Percentiles rank a stretch among this genome's conserved stretches.
Conservation (phyloP, 2,329 filamentous ascomycete genomes). For the Sclerotinia trifoliorum region DNA sequence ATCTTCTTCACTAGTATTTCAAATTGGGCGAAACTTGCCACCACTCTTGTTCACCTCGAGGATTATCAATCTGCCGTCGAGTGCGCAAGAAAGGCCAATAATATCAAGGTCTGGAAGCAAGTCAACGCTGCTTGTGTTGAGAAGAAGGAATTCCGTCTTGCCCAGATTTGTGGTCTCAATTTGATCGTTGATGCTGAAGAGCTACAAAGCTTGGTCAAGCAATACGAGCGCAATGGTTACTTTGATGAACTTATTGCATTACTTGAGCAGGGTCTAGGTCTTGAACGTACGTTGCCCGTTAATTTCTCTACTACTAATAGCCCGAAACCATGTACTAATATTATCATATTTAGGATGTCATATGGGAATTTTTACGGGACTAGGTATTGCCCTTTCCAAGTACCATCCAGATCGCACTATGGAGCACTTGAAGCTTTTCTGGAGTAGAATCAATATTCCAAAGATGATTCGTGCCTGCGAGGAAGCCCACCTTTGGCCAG, state of each 20-base stretch:
- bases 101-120: constrained; percentile 98
- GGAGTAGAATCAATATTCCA: constrained; percentile 95
- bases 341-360: constrained; percentile 61
- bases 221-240: constrained; percentile 96
- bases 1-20: constrained; percentile 98
- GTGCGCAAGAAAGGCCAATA: constrained; percentile 97
- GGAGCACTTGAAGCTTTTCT: constrained; percentile 99
- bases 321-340: constrained; percentile 14
- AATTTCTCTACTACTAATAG: constrained; percentile 7
- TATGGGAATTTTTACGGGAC: constrained; percentile 95
- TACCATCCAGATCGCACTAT: constrained; percentile 95
- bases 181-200: constrained; percentile 97
- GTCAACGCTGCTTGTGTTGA: constrained; percentile 93
- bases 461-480: constrained; percentile 94
- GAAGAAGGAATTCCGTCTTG: constrained; percentile 98
- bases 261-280: constrained; percentile 89
- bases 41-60: constrained; percentile 91
- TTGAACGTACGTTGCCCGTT: constrained; percentile 42
- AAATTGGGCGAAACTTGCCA: constrained; percentile 98
- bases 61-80: constrained; percentile 98
- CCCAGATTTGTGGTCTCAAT: constrained; percentile 98
- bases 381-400: constrained; percentile 88
- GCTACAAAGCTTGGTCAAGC: constrained; percentile 85
- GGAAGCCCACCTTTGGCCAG: constrained; percentile 94
- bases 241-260: constrained; percentile 96